These are phyloP conservation scores for Ceratocystis lukuohia DNA, from an alignment of 2,329 filamentous ascomycete species.

Conservation along the genomic window DNA sequence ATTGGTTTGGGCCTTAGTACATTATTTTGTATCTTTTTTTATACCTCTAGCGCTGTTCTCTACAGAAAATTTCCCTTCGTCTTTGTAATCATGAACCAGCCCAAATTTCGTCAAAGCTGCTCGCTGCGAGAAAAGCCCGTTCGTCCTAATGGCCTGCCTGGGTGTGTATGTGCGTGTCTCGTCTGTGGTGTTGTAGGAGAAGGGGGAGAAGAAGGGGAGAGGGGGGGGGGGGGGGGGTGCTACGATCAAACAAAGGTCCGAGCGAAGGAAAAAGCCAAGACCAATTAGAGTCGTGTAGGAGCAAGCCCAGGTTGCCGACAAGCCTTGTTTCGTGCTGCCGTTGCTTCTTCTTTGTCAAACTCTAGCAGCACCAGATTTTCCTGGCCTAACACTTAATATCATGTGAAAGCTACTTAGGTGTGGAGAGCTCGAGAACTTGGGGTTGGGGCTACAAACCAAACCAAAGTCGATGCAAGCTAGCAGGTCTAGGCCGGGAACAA, in stretches of 20 bases:
- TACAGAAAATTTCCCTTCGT: not conserved
- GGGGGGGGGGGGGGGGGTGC: not conserved
- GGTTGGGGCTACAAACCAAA: not conserved
- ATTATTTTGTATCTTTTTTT: no score
- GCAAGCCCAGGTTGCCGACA: not conserved
- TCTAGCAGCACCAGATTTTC: not conserved
- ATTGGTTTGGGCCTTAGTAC: not conserved
- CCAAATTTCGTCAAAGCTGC: no score
- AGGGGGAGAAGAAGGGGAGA: no score
- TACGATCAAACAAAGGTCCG: not conserved
- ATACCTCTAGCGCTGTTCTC: not conserved
- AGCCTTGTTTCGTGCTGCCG: not conserved
- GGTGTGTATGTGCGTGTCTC: no score
- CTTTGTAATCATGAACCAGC: not conserved
- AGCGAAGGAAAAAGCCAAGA: constrained; percentile 6
- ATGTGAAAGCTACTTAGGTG: not conserved
- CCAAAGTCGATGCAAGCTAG: not conserved
- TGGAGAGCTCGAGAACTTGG: not conserved
- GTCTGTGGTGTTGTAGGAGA: no score
- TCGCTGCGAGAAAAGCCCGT: no score
- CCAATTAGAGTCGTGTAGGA: constrained; percentile 4
- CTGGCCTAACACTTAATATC: not conserved
- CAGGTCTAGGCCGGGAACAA: not conserved
- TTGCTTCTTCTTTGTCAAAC: not conserved
- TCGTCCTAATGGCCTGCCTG: no score